Percentiles rank a stretch among this genome's conserved stretches.
phyloP scores from a whole-genome alignment of 2,329 filamentous ascomycete species.

The Colletotrichum echinochloae region DNA sequence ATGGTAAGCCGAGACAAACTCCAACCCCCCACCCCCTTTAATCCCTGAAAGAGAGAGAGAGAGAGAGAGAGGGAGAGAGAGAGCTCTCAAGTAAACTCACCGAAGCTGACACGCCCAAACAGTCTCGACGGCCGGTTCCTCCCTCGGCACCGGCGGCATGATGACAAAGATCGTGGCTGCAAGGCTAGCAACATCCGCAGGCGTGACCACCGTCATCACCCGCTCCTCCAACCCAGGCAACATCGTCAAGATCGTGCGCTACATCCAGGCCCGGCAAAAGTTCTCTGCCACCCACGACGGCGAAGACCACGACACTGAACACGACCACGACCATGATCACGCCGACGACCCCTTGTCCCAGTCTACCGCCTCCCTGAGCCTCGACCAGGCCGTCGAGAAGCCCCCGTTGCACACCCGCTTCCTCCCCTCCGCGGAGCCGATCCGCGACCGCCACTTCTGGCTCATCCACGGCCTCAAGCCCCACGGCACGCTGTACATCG shows the following conservation, averaged over 20 bases:
- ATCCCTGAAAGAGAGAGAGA: not conserved
- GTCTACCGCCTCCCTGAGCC: conserved; percentile 57
- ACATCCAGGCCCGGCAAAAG: conserved; percentile 71
- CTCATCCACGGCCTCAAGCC: conserved; percentile 91
- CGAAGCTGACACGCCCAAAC: not conserved
- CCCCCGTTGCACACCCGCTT: conserved; percentile 92
- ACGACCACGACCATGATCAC: conserved; percentile 47
- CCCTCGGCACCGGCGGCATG: conserved; percentile 95
- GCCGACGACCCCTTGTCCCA: conserved; percentile 52
- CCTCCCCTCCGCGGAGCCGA: conserved; percentile 84
- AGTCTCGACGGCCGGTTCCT: conserved; percentile 90
- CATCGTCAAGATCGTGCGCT: conserved; percentile 85
- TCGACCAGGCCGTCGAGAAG: conserved; percentile 50
- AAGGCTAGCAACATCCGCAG: conserved; percentile 89
- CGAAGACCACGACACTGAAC: conserved; percentile 37
- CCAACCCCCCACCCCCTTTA: not conserved
- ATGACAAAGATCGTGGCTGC: conserved; percentile 97
- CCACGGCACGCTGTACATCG: conserved; percentile 92
- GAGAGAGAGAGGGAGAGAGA: no score
- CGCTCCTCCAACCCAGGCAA: conserved; percentile 94
- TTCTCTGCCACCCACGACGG: conserved; percentile 40
- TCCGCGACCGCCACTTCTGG: conserved; percentile 97
- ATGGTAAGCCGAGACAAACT: conserved; percentile 64
- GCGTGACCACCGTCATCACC: conserved; percentile 96
- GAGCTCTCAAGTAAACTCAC: not conserved